A percentile compares a stretch with the other conserved stretches of the same genome.
phyloP scores from a whole-genome alignment of 2,329 filamentous ascomycete species.

The Metarhizium robertsii region DNA sequence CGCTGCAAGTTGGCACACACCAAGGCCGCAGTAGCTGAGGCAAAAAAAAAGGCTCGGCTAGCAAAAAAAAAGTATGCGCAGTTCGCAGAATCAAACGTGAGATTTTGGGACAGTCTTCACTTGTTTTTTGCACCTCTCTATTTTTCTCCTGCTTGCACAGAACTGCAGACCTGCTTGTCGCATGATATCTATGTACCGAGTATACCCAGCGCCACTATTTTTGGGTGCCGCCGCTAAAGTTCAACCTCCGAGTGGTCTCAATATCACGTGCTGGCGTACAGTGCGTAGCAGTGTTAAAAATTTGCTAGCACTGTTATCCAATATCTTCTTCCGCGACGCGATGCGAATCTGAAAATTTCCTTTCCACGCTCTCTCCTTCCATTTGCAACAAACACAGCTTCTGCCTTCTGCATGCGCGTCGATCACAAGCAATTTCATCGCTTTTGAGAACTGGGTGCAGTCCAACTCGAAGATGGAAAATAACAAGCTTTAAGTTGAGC shows the following conservation, averaged over 20 bases:
- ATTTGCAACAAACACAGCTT: background rate
- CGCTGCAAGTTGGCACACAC: background rate
- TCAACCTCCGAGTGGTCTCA: background rate
- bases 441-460: background rate
- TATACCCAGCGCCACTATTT: background rate
- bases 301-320: conserved; percentile 22
- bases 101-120: no score
- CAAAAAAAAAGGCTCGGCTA: no score
- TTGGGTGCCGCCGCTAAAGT: background rate
- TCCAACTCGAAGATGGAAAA: background rate
- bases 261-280: conserved; percentile 18
- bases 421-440: background rate
- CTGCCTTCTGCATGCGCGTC: background rate
- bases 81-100: no score
- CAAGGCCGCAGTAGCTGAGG: background rate
- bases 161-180: no score
- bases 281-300: conserved; percentile 16
- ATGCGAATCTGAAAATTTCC: background rate
- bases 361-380: background rate
- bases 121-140: no score
- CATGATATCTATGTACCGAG: background rate
- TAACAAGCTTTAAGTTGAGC: background rate
- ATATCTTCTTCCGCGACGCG: conserved; percentile 21
- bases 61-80: no score
- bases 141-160: no score